Conservation (phyloP, 2,329 filamentous ascomycete species). For the Atkinsonella texensis region DNA sequence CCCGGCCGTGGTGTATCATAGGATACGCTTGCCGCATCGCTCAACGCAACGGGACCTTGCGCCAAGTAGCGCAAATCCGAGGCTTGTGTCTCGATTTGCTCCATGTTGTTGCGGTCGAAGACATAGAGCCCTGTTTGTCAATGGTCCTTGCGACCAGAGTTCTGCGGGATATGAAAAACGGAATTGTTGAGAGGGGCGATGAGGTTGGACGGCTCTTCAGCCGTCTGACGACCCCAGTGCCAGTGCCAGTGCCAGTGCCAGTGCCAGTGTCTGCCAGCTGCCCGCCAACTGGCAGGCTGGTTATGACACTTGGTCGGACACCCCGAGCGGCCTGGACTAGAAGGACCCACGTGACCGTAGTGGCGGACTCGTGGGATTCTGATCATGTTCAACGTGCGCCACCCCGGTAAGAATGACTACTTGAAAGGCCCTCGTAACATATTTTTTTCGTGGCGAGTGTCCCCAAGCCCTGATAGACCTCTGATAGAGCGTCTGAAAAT, state of each 20-base stretch:
- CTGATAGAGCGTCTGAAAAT: too few relatives aligned
- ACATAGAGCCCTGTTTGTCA: slow-evolving; percentile 1
- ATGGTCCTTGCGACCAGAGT: not conserved
- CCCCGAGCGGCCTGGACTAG: too few relatives aligned
- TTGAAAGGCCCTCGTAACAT: too few relatives aligned
- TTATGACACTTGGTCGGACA: not conserved
- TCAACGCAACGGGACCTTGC: slow-evolving; percentile 23
- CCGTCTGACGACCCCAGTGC: not conserved
- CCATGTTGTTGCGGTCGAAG: slow-evolving; percentile 25
- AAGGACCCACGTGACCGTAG: not conserved
- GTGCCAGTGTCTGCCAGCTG: too few relatives aligned
- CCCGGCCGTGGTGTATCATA: slow-evolving; percentile 22
- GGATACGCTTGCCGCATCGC: slow-evolving; percentile 17
- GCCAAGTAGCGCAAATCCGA: slow-evolving; percentile 41
- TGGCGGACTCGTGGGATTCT: too few relatives aligned
- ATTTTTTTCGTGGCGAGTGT: too few relatives aligned
- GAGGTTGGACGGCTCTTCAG: not conserved
- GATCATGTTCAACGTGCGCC: too few relatives aligned
- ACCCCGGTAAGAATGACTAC: too few relatives aligned
- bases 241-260: too few relatives aligned
- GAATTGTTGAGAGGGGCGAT: not conserved
- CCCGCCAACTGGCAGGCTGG: not conserved
- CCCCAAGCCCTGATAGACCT: too few relatives aligned
- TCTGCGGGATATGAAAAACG: not conserved
- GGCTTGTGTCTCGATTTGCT: slow-evolving; percentile 42